Percentiles rank a stretch among this genome's conserved stretches.
phyloP scores from a whole-genome alignment of 2,329 filamentous ascomycete genomes.

The Talaromyces islandicus region DNA sequence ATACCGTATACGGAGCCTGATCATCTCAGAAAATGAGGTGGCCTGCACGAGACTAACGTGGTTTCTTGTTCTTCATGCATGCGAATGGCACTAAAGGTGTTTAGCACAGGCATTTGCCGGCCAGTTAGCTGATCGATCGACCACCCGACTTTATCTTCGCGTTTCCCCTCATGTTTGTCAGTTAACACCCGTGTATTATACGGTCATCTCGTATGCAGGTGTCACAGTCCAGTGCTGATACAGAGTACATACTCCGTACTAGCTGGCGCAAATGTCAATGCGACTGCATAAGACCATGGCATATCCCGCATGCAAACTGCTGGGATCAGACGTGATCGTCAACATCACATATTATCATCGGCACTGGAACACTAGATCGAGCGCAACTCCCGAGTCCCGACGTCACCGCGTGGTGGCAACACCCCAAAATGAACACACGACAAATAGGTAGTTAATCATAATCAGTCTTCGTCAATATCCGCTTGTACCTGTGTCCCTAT shows the following conservation, averaged over 20 bases:
- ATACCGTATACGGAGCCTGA: neutral
- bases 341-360: neutral
- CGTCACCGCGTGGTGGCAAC: neutral
- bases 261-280: neutral
- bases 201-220: neutral
- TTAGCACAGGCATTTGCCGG: neutral
- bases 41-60: neutral
- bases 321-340: neutral
- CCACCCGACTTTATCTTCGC: neutral
- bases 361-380: neutral
- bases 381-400: neutral
- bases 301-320: neutral
- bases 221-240: neutral
- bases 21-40: neutral
- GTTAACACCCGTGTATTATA: neutral
- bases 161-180: neutral
- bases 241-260: neutral
- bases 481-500: constrained; percentile 65
- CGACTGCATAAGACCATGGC: neutral
- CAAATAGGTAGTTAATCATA: neutral
- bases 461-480: constrained; percentile 32
- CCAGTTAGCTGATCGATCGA: neutral
- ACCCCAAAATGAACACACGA: neutral
- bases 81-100: neutral
- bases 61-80: neutral